A percentile compares a stretch with the other conserved stretches of the same genome.
Conservation (phyloP, 768 basidiomycete genomes). For the Boletellus sp. region DNA sequence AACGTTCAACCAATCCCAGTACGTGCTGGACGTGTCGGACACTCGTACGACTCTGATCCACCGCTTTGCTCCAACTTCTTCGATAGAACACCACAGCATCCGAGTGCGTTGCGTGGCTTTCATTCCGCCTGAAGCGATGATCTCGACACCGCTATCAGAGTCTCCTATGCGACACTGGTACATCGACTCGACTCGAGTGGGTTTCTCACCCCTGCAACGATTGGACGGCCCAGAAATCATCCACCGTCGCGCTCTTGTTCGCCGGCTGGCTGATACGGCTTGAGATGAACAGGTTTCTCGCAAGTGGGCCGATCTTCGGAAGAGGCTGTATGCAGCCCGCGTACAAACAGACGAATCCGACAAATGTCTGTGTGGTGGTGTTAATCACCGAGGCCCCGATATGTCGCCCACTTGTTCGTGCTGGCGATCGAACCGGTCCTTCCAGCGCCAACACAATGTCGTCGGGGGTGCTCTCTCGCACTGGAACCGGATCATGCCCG, state of each 20-base stretch:
- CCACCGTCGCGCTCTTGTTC: too few relatives aligned
- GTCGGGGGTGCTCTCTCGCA: neutral
- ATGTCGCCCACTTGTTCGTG: too few relatives aligned
- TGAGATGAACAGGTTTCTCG: neutral
- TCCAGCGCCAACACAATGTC: too few relatives aligned
- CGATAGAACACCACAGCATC: conserved; percentile 15
- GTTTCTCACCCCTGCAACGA: too few relatives aligned
- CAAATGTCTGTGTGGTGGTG: neutral
- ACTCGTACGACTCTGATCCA: conserved; percentile 15
- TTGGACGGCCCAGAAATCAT: too few relatives aligned
- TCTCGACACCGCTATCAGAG: conserved; percentile 11
- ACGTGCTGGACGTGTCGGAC: neutral
- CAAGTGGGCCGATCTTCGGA: too few relatives aligned
- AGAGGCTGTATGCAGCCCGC: neutral
- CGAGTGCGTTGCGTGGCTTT: neutral
- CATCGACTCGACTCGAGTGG: neutral
- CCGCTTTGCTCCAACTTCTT: neutral
- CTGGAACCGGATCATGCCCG: conserved; percentile 9
- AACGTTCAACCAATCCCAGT: neutral
- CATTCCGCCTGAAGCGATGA: neutral
- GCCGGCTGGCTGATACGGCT: neutral
- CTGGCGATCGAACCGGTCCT: conserved; percentile 1
- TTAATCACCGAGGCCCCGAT: conserved; percentile 10
- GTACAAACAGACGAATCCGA: neutral
- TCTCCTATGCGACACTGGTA: neutral